Base-by-base conservation (phyloP, 768 basidiomycete species). In the Auricularia sp. region DNA sequence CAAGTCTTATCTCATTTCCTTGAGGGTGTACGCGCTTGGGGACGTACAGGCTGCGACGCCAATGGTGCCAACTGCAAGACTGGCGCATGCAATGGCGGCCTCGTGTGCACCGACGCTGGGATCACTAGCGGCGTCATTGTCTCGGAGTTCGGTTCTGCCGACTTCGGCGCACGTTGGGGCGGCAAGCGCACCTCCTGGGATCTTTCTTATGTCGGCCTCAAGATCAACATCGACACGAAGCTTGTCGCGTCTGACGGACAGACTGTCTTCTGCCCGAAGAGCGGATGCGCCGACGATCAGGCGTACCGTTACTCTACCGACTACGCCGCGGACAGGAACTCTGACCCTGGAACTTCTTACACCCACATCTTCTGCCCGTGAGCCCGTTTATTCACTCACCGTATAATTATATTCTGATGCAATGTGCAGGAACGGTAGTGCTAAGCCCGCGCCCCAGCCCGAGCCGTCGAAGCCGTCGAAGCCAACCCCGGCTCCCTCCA, bases 291-390 rank as follows among this genome's bases (percentile, higher is more conserved):
- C 33, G 34, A 54, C 34, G 54, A 64, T 33, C 63, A 64, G 47
- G 63, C 63, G n/a, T 64, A 64, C 47, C 39, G n/a, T 16, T 51
- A 18, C 35, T 45, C 63, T 18, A 64, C 42, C 4, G 63, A 64
- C 54, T 64, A 64, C 63, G 63, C 45, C 29, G 42, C 63, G 16
- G 62, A 64, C 35, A 29, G 63, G n/a, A 64, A 64, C 63, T 64
- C 63, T 24, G 45, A 42, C n/a, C 42, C 39, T 54, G 63, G 63
- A 18, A 47, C 44, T 11, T 7, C 63, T 2, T 64, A 21, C 63
- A 64, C 63, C 14, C 63, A 64, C 54, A 37, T 64, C 21, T 64
- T 64, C 45, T 64, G 63, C 63, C 47, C 63, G 56, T 59, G 18
- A 24, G 56, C 29, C 10, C 56, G 8, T 29, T 59, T 59, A 3